These are phyloP conservation scores for Penicillium sp. DNA, from an alignment of 2,329 filamentous ascomycete genomes.

Conservation along the genomic window DNA sequence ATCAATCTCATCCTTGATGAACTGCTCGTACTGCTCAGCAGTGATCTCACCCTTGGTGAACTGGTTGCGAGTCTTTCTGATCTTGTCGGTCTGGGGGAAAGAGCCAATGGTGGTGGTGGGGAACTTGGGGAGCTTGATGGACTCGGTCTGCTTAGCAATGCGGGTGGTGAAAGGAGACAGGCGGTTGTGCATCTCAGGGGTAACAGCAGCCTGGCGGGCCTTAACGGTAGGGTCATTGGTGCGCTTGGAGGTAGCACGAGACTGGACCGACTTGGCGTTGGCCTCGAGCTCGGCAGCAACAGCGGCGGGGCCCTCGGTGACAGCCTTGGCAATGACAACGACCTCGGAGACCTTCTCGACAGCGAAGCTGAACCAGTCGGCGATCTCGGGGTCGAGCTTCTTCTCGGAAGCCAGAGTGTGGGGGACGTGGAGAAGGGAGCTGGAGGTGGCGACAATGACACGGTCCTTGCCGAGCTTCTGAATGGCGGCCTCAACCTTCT, in stretches of 20 bases:
- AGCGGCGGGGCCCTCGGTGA: constrained; percentile 84
- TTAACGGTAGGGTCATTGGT: constrained; percentile 98
- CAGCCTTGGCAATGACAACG: constrained; percentile 91
- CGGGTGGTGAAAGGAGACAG: constrained; percentile 83
- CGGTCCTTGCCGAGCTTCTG: constrained; percentile 97
- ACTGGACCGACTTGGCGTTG: constrained; percentile 90
- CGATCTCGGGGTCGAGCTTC: constrained; percentile 90
- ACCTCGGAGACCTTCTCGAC: constrained; percentile 91
- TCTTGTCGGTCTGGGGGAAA: constrained; percentile 99
- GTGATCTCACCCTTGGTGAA: constrained; percentile 99
- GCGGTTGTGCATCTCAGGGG: constrained; percentile 82
- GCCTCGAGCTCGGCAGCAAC: constrained; percentile 89
- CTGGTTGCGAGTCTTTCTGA: constrained; percentile 94
- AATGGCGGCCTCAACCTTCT: constrained; percentile 81
- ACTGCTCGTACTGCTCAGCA: constrained; percentile 88
- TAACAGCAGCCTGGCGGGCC: constrained; percentile 89
- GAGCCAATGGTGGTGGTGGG: constrained; percentile 99
- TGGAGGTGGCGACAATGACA: constrained; percentile 94
- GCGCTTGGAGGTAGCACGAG: constrained; percentile 85
- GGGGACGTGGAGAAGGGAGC: constrained; percentile 95
- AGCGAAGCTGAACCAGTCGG: constrained; percentile 98
- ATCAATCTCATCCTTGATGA: constrained; percentile 98
- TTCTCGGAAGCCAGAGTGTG: constrained; percentile 98
- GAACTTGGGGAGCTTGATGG: constrained; percentile 93
- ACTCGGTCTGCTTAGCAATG: constrained; percentile 84